Conservation (phyloP, 495 filamentous ascomycete genomes). For the Evernia prunastri region DNA sequence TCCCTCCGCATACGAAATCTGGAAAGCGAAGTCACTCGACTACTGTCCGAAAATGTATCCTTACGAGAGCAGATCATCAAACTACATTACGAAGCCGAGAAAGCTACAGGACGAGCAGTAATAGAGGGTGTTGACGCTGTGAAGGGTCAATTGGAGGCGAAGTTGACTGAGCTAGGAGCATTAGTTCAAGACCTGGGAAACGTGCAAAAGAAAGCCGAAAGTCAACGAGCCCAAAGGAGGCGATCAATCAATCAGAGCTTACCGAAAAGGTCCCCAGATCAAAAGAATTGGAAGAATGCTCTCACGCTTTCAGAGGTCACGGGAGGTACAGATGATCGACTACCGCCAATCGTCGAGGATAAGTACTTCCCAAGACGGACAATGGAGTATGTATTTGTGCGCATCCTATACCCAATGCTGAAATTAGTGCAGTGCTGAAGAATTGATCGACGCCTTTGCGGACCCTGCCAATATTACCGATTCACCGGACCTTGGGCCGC, state of each 20-base stretch:
- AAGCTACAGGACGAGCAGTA: constrained; percentile 39
- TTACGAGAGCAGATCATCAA: constrained; percentile 72
- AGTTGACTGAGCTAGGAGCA: constrained; percentile 58
- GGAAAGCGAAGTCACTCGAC: constrained; percentile 73
- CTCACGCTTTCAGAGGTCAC: constrained; percentile 39
- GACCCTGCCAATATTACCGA: constrained; percentile 44
- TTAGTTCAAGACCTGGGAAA: constrained; percentile 57
- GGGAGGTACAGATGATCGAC: constrained; percentile 53
- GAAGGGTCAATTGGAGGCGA: constrained; percentile 62
- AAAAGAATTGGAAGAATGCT: constrained; percentile 44
- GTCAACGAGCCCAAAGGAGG: not conserved
- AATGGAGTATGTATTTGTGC: constrained; percentile 53
- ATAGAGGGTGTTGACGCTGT: constrained; percentile 60
- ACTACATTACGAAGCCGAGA: constrained; percentile 58
- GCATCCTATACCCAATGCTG: constrained; percentile 7
- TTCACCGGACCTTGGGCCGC: constrained; percentile 62
- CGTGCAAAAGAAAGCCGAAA: constrained; percentile 30
- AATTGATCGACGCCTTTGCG: constrained; percentile 41
- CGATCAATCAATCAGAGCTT: constrained; percentile 14
- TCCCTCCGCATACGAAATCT: constrained; percentile 81
- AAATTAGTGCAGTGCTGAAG: constrained; percentile 36
- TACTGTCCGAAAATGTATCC: constrained; percentile 81
- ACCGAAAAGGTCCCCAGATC: constrained; percentile 30
- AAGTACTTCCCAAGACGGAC: constrained; percentile 68
- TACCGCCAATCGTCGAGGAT: constrained; percentile 80